Evolutionary conservation across 148 eudicot species (phyloP).

Genomic region (Camellia lanceoleosa): DNA sequence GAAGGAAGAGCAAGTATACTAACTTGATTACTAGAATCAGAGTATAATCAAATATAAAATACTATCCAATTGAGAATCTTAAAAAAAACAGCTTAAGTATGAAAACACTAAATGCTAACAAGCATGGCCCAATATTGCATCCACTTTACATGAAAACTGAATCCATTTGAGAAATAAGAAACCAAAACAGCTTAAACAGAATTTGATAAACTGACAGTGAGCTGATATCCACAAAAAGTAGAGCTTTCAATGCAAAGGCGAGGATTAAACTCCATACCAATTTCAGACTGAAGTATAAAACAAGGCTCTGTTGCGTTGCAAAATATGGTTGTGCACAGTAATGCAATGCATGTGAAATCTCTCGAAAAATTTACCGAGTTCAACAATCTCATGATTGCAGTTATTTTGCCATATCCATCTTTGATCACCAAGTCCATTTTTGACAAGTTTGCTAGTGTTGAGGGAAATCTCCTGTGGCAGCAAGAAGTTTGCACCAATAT

Average conservation of each 20-base stretch:
- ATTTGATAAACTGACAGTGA: neutral
- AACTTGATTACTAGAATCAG: neutral
- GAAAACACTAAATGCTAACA: neutral
- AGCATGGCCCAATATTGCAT: neutral
- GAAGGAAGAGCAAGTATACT: neutral
- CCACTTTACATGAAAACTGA: neutral
- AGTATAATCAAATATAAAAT: neutral
- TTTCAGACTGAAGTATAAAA: neutral
- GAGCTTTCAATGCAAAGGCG: neutral
- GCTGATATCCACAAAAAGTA: neutral
- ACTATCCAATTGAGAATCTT: neutral
- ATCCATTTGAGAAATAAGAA: neutral
- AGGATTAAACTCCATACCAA: neutral
- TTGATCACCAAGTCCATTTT: constrained; percentile 62
- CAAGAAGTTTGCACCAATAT: constrained; percentile 20
- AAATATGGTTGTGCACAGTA: neutral
- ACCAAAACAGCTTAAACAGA: neutral
- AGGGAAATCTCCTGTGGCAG: constrained; percentile 67
- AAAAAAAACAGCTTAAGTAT: neutral
- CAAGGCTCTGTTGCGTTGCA: neutral
- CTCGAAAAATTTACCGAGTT: constrained; percentile 54
- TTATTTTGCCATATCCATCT: constrained; percentile 67
- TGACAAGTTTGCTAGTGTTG: constrained; percentile 61
- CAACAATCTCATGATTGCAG: constrained; percentile 55
- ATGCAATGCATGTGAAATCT: neutral